Evolutionary conservation across 139 green algal genomes (phyloP).

Genomic region (Micractinium conductrix): DNA sequence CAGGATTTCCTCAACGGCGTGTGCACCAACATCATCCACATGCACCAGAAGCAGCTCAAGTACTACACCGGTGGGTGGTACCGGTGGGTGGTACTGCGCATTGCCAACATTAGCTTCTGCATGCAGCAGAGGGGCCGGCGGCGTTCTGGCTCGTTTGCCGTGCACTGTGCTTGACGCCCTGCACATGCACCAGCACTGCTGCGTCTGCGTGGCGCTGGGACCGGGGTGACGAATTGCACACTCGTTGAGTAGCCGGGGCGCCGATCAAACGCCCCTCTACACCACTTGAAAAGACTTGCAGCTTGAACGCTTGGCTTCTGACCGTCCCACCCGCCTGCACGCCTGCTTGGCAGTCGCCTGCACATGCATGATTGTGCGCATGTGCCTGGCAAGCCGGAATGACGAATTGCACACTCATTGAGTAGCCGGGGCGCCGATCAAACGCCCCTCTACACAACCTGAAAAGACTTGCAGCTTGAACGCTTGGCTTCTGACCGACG

Average conservation of each 20-base stretch:
- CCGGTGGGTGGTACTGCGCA: background rate
- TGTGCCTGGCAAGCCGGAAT: conserved; percentile 10
- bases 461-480: conserved; percentile 50
- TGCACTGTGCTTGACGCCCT: background rate
- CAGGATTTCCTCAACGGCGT: conserved; percentile 98
- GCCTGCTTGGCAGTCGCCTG: background rate
- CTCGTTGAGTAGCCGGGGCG: conserved; percentile 18
- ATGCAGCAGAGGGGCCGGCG: too few species aligned
- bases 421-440: conserved; percentile 38
- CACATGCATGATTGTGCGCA: too few species aligned
- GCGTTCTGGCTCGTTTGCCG: background rate
- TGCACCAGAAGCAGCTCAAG: conserved; percentile 92
- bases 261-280: conserved; percentile 42
- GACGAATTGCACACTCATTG: conserved; percentile 34
- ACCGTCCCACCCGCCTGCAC: background rate
- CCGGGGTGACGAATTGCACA: conserved; percentile 34
- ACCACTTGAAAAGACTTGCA: conserved; percentile 37
- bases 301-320: conserved; percentile 34
- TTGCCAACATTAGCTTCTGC: too few species aligned
- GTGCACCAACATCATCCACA: conserved; percentile 97
- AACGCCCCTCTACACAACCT: conserved; percentile 26
- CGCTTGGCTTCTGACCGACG: conserved; percentile 51
- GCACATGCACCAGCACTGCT: background rate
- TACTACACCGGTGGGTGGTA: conserved; percentile 79
- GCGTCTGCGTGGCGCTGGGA: background rate